Evolutionary conservation across 768 basidiomycete species (phyloP), one percentile per base, ranked within the genome.

Genomic region (Auriculariales sp.): DNA sequence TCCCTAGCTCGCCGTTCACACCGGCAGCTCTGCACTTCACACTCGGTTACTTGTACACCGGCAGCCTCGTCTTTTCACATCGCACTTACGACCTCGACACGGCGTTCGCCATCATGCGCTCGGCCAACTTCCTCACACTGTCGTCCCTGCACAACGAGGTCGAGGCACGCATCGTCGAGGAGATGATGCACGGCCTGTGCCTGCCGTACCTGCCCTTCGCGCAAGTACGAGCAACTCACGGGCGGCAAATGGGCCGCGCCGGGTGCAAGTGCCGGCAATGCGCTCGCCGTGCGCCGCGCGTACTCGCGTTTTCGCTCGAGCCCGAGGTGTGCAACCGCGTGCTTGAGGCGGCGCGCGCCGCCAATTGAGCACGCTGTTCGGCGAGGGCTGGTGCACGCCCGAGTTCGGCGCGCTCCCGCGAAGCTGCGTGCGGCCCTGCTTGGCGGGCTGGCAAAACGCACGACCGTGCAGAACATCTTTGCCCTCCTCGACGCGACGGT

Each of bases 21-120:
- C 89, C 93, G 0, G 85, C 93, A 1, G 87, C 91, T 0, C 71
- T 95, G 3, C 89, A 94, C 61, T 97, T 97, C 62, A 89, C 89
- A 32, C 75, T 97, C 44, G 91, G 91, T 3, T 97, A 84, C 66
- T 79, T 98, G 42, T 98, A 98, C 60, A 88, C 91, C 3, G 95
- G 94, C 35, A 94, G 91, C 3, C 82, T 98, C 39, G 71, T 83
- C 27, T 95, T 98, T 63, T 91, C 88, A 3, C 86, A 97, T 57
- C 73, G 94, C 12, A 81, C 87, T 1, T 95, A 90, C 65, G 94
- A 98, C 67, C 79, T 98, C 56, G 74, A 81, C 36, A 97, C 92
- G 14, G 85, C 87, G 0, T 90, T 98, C 62, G 77, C 85, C 53
- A 89, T 98, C 58, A 78, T 91, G 62, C 79, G 82, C 32, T 79